Conservation (phyloP, 2,329 filamentous ascomycete species). For the Claviceps arundinis region DNA sequence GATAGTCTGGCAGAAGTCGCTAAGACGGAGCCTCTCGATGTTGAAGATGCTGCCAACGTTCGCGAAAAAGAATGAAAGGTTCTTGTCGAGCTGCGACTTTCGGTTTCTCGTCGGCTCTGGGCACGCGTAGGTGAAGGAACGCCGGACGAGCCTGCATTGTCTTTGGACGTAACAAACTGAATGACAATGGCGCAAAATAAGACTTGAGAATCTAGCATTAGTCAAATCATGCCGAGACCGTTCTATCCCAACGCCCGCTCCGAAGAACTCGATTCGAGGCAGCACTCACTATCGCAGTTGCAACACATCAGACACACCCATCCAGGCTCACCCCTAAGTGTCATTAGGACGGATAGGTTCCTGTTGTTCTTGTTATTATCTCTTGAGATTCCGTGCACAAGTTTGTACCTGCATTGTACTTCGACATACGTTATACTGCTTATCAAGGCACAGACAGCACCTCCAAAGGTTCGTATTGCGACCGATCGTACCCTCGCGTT, state of each 20-base stretch:
- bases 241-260: background rate
- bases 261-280: background rate
- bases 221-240: background rate
- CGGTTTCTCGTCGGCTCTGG: slow-evolving; percentile 8
- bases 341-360: slow-evolving; percentile 46
- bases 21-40: background rate
- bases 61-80: slow-evolving; percentile 2
- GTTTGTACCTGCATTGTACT: background rate
- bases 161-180: slow-evolving; percentile 43
- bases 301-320: slow-evolving; percentile 56
- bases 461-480: slow-evolving; percentile 45
- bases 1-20: background rate
- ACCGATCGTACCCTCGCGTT: slow-evolving; percentile 34
- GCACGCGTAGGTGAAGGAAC: slow-evolving; percentile 7
- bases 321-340: slow-evolving; percentile 45
- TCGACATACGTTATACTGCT: slow-evolving; percentile 41
- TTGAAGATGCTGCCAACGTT: background rate
- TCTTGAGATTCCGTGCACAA: background rate
- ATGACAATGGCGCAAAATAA: slow-evolving; percentile 48
- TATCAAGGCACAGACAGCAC: slow-evolving; percentile 40
- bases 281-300: slow-evolving; percentile 43
- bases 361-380: slow-evolving; percentile 16
- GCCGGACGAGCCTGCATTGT: slow-evolving; percentile 24
- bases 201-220: slow-evolving; percentile 22
- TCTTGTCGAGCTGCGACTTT: background rate